Conservation (phyloP, 768 basidiomycete genomes). For the Tricholoma bakamatsutake region DNA sequence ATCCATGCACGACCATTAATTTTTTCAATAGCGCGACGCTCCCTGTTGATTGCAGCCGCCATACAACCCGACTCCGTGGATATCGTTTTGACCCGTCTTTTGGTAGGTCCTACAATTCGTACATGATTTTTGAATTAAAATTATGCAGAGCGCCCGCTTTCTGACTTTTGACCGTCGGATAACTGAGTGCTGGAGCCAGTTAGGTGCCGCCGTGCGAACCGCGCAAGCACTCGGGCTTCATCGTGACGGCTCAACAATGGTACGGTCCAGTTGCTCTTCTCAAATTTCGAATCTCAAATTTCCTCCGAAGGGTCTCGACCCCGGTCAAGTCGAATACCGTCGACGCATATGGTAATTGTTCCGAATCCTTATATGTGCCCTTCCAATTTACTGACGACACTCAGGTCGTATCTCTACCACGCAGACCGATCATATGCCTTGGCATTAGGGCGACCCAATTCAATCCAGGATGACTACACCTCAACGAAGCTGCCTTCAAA, state of each 20-base stretch:
- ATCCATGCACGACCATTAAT: slow-evolving; percentile 6
- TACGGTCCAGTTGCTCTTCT: slow-evolving; percentile 27
- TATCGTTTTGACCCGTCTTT: slow-evolving; percentile 84
- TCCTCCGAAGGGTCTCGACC: slow-evolving; percentile 57
- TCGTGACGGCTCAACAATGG: slow-evolving; percentile 80
- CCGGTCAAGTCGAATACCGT: slow-evolving; percentile 78
- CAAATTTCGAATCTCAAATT: neutral
- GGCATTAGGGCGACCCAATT: slow-evolving; percentile 84
- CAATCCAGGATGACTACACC: slow-evolving; percentile 86
- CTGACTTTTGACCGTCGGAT: slow-evolving; percentile 75
- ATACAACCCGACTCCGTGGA: slow-evolving; percentile 92
- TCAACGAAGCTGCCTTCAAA: slow-evolving; percentile 76
- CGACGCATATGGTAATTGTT: slow-evolving; percentile 73
- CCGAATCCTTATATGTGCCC: neutral
- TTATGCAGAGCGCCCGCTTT: slow-evolving; percentile 45
- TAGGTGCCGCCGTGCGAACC: slow-evolving; percentile 88
- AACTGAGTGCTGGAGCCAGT: slow-evolving; percentile 94
- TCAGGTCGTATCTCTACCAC: slow-evolving; percentile 86
- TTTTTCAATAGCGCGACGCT: slow-evolving; percentile 61
- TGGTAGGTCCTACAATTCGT: slow-evolving; percentile 47
- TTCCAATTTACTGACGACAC: slow-evolving; percentile 6
- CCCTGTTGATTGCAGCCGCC: slow-evolving; percentile 85
- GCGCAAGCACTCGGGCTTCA: slow-evolving; percentile 92
- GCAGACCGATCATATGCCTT: slow-evolving; percentile 91
- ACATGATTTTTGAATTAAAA: slow-evolving; percentile 36